Conservation (phyloP, 768 basidiomycete genomes). For the Xanthoconium stramineum region DNA sequence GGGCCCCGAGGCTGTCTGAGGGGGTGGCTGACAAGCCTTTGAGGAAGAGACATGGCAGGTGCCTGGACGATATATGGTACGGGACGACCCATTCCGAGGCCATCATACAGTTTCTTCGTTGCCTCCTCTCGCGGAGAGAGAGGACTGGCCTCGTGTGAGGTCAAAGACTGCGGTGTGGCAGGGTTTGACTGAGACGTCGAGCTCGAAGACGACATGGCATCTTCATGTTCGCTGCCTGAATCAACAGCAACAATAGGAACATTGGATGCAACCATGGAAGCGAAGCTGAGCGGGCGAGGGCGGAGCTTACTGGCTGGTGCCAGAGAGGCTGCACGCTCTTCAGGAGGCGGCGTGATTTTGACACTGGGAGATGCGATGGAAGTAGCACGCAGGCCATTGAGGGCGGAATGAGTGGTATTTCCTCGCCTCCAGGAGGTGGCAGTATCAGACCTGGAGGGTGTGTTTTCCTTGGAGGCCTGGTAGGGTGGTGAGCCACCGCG, state of each 20-base stretch:
- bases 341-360: slow-evolving; percentile 70
- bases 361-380: slow-evolving; percentile 57
- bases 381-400: slow-evolving; percentile 59
- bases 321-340: slow-evolving; percentile 46
- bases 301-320: slow-evolving; percentile 41
- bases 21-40: slow-evolving; percentile 66
- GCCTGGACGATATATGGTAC: slow-evolving; percentile 34
- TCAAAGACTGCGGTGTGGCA: slow-evolving; percentile 69
- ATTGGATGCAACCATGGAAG: slow-evolving; percentile 42
- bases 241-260: slow-evolving; percentile 56
- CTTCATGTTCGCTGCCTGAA: slow-evolving; percentile 51
- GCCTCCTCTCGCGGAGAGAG: slow-evolving; percentile 87
- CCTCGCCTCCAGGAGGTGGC: slow-evolving; percentile 81
- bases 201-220: slow-evolving; percentile 54
- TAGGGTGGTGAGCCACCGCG: slow-evolving; percentile 51
- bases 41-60: slow-evolving; percentile 31
- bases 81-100: slow-evolving; percentile 79
- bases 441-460: slow-evolving; percentile 78
- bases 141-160: slow-evolving; percentile 49
- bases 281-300: slow-evolving; percentile 68
- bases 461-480: slow-evolving; percentile 32
- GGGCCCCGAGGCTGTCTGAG: slow-evolving; percentile 86
- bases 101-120: slow-evolving; percentile 83
- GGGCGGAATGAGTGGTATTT: slow-evolving; percentile 63
- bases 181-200: slow-evolving; percentile 69